phyloP scores from a whole-genome alignment of 441 rosid species.

The Flueggea neowawraea region DNA sequence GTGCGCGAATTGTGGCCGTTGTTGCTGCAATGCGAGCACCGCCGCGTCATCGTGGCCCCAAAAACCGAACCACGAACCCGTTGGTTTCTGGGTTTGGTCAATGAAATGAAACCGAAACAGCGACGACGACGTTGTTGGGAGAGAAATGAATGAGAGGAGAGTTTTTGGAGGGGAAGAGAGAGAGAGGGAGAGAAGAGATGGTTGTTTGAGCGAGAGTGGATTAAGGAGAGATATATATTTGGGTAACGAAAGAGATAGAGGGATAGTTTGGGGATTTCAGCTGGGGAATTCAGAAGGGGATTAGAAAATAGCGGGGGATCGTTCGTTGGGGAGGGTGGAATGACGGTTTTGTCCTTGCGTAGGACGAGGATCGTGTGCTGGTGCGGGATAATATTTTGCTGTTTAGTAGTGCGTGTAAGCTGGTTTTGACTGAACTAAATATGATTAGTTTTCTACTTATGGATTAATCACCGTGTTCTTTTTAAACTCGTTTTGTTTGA shows the following conservation, averaged over 20 bases:
- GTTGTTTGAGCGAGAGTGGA: conserved; percentile 12
- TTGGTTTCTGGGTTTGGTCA: background rate
- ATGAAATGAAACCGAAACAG: too few species aligned
- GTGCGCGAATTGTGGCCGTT: conserved; percentile 94
- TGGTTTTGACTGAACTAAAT: too few species aligned
- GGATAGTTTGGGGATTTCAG: background rate
- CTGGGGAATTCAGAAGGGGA: too few species aligned
- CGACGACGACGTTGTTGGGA: too few species aligned
- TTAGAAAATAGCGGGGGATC: background rate
- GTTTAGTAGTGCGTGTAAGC: too few species aligned
- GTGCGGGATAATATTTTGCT: too few species aligned
- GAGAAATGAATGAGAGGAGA: background rate
- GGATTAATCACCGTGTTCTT: too few species aligned
- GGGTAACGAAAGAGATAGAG: background rate
- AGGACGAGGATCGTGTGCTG: too few species aligned
- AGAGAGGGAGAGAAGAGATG: too few species aligned
- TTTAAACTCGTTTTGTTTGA: too few species aligned
- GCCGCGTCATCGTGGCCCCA: conserved; percentile 53
- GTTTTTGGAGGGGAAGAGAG: background rate
- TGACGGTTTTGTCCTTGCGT: background rate
- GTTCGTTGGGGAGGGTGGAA: background rate
- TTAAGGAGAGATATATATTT: conserved; percentile 3
- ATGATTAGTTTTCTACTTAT: too few species aligned
- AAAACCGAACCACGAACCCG: too few species aligned
- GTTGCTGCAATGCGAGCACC: conserved; percentile 97